Percentiles rank a stretch among this genome's conserved stretches.
phyloP scores from a whole-genome alignment of 2,329 filamentous ascomycete species.

The Phyllosticta paracitricarpa region DNA sequence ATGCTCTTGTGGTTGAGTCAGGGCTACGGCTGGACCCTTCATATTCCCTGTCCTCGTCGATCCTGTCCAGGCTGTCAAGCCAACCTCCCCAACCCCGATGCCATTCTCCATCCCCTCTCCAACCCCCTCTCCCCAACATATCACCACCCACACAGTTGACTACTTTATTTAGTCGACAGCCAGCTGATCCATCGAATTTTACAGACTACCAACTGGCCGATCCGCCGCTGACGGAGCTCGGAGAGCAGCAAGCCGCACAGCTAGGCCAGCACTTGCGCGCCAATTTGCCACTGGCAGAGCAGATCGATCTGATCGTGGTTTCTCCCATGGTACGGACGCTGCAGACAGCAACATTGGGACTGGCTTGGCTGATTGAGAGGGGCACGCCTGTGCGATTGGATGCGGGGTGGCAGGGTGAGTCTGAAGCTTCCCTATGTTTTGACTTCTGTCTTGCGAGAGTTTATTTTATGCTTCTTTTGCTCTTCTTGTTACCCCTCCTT shows the following conservation, averaged over 20 bases:
- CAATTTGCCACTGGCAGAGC: constrained; percentile 26
- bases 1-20: background rate
- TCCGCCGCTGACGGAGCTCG: constrained; percentile 32
- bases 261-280: constrained; percentile 29
- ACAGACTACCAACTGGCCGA: constrained; percentile 33
- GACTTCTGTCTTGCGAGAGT: background rate
- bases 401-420: constrained; percentile 55
- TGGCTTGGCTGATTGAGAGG: constrained; percentile 48
- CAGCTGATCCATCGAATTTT: constrained; percentile 1
- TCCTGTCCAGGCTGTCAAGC: background rate
- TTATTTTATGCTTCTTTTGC: background rate
- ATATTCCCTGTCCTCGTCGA: background rate
- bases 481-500: background rate
- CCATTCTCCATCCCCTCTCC: background rate
- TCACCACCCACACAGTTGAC: background rate
- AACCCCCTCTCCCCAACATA: background rate
- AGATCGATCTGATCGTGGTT: constrained; percentile 47
- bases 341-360: constrained; percentile 49
- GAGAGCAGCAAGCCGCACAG: constrained; percentile 31
- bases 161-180: background rate
- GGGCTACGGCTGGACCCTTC: background rate
- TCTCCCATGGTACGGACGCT: constrained; percentile 58
- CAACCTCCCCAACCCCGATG: background rate
- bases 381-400: constrained; percentile 47
- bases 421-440: background rate